Evolutionary conservation across 768 basidiomycete genomes (phyloP).

Genomic region (Boletus tomentosulus): DNA sequence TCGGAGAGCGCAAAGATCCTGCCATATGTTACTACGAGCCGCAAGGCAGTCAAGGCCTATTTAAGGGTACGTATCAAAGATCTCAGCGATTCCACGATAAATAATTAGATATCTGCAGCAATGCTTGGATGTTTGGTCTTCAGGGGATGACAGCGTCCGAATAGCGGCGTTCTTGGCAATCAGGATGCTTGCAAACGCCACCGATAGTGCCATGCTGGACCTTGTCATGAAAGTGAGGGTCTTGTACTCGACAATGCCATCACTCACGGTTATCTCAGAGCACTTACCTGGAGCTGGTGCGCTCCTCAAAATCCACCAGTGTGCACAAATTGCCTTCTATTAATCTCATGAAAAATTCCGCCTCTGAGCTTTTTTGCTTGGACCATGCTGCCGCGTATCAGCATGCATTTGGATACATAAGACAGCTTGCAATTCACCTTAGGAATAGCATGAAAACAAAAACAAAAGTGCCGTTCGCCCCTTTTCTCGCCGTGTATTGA

Average conservation of each 20-base stretch:
- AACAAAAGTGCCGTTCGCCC: slow-evolving; percentile 55
- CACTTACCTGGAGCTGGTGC: slow-evolving; percentile 83
- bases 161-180: slow-evolving; percentile 86
- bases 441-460: slow-evolving; percentile 88
- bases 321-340: slow-evolving; percentile 85
- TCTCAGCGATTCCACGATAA: not conserved
- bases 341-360: slow-evolving; percentile 97
- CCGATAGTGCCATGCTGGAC: slow-evolving; percentile 79
- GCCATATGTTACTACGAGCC: slow-evolving; percentile 80
- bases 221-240: slow-evolving; percentile 72
- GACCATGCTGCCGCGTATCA: slow-evolving; percentile 77
- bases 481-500: slow-evolving; percentile 1
- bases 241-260: not conserved
- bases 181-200: slow-evolving; percentile 69
- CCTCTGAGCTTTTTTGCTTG: slow-evolving; percentile 84
- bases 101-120: slow-evolving; percentile 40
- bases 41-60: slow-evolving; percentile 82
- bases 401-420: slow-evolving; percentile 93
- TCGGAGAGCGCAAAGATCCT: slow-evolving; percentile 84
- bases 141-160: slow-evolving; percentile 72
- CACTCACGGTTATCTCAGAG: slow-evolving; percentile 44
- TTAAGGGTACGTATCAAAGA: slow-evolving; percentile 63
- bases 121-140: slow-evolving; percentile 82
- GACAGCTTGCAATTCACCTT: slow-evolving; percentile 90
- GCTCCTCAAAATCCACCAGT: slow-evolving; percentile 80